These are phyloP conservation scores for Russula sp. DNA, from an alignment of 768 basidiomycete genomes.

Conservation along the genomic window DNA sequence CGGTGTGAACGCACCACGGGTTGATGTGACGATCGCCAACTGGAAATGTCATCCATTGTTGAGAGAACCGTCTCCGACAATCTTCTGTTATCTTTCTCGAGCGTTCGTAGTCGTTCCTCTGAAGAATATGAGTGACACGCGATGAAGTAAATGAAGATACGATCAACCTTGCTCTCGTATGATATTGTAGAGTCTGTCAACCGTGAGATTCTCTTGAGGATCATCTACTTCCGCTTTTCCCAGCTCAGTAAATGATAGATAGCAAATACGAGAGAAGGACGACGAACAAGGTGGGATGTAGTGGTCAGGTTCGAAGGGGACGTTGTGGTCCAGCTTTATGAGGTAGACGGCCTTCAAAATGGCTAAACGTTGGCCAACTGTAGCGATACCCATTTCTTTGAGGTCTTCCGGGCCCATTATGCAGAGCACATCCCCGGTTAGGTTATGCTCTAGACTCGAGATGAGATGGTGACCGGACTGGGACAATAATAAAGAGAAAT, in stretches of 20 bases:
- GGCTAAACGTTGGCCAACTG: slow-evolving; percentile 85
- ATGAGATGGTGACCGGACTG: slow-evolving; percentile 13
- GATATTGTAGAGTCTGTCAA: slow-evolving; percentile 64
- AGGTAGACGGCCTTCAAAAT: slow-evolving; percentile 92
- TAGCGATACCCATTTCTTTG: slow-evolving; percentile 82
- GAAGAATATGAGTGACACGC: slow-evolving; percentile 19
- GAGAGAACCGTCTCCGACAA: slow-evolving; percentile 60
- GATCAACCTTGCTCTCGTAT: slow-evolving; percentile 71
- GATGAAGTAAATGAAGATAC: slow-evolving; percentile 4
- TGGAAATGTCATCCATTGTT: slow-evolving; percentile 62
- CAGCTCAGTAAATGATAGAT: slow-evolving; percentile 2
- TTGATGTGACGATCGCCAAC: slow-evolving; percentile 37
- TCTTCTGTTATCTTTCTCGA: slow-evolving; percentile 78
- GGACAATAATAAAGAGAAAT: slow-evolving; percentile 31
- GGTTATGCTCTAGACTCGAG: slow-evolving; percentile 68
- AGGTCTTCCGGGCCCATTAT: slow-evolving; percentile 80
- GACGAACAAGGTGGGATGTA: slow-evolving; percentile 86
- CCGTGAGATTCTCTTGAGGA: slow-evolving; percentile 49
- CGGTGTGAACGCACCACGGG: slow-evolving; percentile 30
- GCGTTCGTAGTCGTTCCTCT: slow-evolving; percentile 64
- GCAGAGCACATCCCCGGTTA: slow-evolving; percentile 87
- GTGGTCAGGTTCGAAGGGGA: slow-evolving; percentile 79
- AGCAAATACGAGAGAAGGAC: slow-evolving; percentile 4
- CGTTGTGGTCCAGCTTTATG: slow-evolving; percentile 76
- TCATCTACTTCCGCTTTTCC: slow-evolving; percentile 57